Percentiles rank a stretch among this genome's conserved stretches.
phyloP scores from a whole-genome alignment of 352 stramenopile genomes.

The Peronospora tabacina region DNA sequence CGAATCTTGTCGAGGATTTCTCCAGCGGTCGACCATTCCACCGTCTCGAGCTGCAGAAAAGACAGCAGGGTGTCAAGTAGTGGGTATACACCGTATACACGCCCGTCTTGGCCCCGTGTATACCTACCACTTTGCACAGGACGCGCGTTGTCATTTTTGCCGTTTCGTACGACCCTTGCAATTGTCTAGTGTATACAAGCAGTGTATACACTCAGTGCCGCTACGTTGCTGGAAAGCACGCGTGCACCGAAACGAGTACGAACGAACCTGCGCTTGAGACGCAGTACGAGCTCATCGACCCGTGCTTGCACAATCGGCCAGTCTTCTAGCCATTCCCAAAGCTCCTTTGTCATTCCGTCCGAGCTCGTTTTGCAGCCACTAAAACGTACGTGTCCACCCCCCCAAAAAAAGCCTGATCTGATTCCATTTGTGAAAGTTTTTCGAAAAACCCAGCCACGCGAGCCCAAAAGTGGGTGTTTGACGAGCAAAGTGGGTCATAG shows the following conservation, averaged over 20 bases:
- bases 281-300: slow-evolving; percentile 68
- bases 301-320: slow-evolving; percentile 64
- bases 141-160: slow-evolving; percentile 71
- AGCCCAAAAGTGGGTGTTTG: background rate
- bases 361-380: too few relatives aligned
- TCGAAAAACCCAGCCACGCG: too few relatives aligned
- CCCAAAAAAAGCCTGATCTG: too few relatives aligned
- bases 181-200: slow-evolving; percentile 32
- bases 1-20: slow-evolving; percentile 85
- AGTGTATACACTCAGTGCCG: slow-evolving; percentile 2
- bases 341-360: slow-evolving; percentile 23
- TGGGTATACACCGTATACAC: background rate
- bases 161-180: slow-evolving; percentile 74
- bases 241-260: background rate
- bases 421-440: too few relatives aligned
- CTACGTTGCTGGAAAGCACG: too few relatives aligned
- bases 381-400: too few relatives aligned
- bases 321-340: slow-evolving; percentile 67
- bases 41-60: slow-evolving; percentile 53
- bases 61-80: background rate
- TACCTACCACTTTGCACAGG: slow-evolving; percentile 59
- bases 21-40: slow-evolving; percentile 67
- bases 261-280: slow-evolving; percentile 75
- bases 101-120: slow-evolving; percentile 7
- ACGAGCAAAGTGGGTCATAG: background rate